phyloP scores from a whole-genome alignment of 208 protist species.

The Leishmania arabica region DNA sequence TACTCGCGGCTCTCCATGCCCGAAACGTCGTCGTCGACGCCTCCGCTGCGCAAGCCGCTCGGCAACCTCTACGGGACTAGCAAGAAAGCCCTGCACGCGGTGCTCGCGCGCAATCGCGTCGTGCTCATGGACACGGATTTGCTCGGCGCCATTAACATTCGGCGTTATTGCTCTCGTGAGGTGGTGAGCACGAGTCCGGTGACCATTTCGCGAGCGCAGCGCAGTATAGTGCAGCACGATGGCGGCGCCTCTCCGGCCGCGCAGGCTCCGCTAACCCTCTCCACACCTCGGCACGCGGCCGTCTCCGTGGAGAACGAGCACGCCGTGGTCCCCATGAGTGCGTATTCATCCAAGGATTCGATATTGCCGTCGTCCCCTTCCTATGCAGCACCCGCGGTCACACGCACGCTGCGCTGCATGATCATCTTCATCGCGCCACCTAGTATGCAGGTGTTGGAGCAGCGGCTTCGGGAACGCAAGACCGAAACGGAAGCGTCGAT shows the following conservation, averaged over 20 bases:
- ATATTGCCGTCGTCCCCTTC: conserved; percentile 4
- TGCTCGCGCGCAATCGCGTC: conserved; percentile 43
- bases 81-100: conserved; percentile 56
- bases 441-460: conserved; percentile 57
- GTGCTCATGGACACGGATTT: conserved; percentile 88
- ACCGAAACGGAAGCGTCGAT: conserved; percentile 87
- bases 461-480: conserved; percentile 73
- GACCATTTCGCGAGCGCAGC: conserved; percentile 1
- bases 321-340: no score
- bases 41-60: neutral
- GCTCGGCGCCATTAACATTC: conserved; percentile 69
- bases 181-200: conserved; percentile 17
- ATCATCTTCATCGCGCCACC: conserved; percentile 84
- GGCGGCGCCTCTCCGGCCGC: neutral
- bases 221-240: neutral
- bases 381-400: neutral
- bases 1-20: conserved; percentile 57
- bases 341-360: neutral
- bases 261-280: neutral
- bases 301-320: no score
- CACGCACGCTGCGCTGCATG: conserved; percentile 42
- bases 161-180: conserved; percentile 41
- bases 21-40: conserved; percentile 14
- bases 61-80: conserved; percentile 89
- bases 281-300: neutral